Percentiles rank a stretch among this genome's conserved stretches.
Evolutionary conservation across 2,329 filamentous ascomycete species (phyloP).

Genomic region (Coniochaeta pulveracea): DNA sequence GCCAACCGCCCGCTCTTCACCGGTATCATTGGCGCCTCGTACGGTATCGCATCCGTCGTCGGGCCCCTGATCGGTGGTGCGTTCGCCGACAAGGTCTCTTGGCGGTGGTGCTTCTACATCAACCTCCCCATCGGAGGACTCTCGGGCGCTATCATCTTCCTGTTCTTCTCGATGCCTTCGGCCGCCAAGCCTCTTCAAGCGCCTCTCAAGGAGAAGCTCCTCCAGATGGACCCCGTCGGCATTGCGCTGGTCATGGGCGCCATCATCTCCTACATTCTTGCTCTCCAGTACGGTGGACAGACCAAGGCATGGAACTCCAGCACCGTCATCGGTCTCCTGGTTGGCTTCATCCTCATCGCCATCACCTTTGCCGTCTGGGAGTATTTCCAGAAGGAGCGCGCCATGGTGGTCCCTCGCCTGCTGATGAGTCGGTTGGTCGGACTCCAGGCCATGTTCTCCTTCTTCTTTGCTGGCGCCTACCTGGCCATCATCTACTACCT

Average conservation of each 20-base stretch:
- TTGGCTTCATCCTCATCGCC: slow-evolving; percentile 2
- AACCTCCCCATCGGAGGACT: slow-evolving; percentile 19
- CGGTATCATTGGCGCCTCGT: slow-evolving; percentile 2
- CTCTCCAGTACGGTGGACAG: slow-evolving; percentile 30
- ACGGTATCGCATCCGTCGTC: slow-evolving; percentile 3
- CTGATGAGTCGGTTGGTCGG: slow-evolving; percentile 30
- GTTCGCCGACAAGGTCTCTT: slow-evolving; percentile 1
- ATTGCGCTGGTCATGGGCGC: slow-evolving; percentile 24
- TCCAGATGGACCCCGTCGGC: slow-evolving; percentile 30
- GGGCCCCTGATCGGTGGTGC: slow-evolving; percentile 3
- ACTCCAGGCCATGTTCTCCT: slow-evolving; percentile 25
- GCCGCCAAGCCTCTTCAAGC: slow-evolving; percentile 18
- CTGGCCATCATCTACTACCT: slow-evolving; percentile 35
- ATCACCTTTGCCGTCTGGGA: slow-evolving; percentile 1
- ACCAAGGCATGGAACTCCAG: not conserved
- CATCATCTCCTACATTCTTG: slow-evolving; percentile 28
- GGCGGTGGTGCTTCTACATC: slow-evolving; percentile 16
- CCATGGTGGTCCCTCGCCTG: slow-evolving; percentile 37
- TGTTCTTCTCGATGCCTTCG: slow-evolving; percentile 23
- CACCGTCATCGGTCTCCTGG: slow-evolving; percentile 3
- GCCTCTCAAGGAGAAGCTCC: slow-evolving; percentile 23
- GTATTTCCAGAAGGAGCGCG: slow-evolving; percentile 11
- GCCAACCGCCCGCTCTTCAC: slow-evolving; percentile 3
- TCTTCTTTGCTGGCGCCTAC: slow-evolving; percentile 29
- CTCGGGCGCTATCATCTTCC: slow-evolving; percentile 12